These are phyloP conservation scores for Apium graveolens DNA, from an alignment of 129 eudicot genomes.

Conservation along the genomic window DNA sequence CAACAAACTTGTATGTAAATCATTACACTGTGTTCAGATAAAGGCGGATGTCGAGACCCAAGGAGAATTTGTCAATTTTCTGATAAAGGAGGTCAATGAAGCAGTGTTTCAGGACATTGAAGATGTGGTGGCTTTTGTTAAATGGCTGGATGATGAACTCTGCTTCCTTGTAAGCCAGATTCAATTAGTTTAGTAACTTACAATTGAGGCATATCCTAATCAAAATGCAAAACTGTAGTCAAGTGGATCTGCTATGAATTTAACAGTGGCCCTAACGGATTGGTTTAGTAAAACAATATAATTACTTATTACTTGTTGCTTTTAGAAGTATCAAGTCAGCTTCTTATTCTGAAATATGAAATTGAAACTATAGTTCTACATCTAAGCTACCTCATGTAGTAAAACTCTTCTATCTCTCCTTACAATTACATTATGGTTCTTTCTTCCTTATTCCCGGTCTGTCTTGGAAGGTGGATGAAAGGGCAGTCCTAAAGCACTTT, in stretches of 20 bases:
- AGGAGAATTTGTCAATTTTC: constrained; percentile 82
- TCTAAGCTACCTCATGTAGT: not conserved
- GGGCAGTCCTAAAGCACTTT: constrained; percentile 94
- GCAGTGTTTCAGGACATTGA: constrained; percentile 74
- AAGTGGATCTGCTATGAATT: not conserved
- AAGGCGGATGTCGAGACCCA: constrained; percentile 97
- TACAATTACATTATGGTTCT: no score
- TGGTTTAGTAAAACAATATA: not conserved
- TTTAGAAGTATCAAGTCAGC: not conserved
- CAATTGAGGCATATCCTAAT: not conserved
- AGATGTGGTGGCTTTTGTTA: constrained; percentile 86
- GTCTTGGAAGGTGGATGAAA: constrained; percentile 75
- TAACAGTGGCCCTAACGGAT: not conserved
- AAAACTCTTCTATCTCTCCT: not conserved
- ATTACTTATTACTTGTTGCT: not conserved
- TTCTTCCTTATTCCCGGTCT: constrained; percentile 1
- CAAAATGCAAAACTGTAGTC: not conserved
- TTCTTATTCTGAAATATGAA: not conserved
- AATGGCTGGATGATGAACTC: constrained; percentile 98
- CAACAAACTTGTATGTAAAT: not conserved
- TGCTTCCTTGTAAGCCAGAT: constrained; percentile 66
- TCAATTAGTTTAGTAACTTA: not conserved
- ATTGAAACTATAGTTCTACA: not conserved
- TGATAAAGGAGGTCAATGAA: constrained; percentile 74
- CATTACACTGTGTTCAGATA: constrained; percentile 37